Percentiles rank a stretch among this genome's conserved stretches.
These are phyloP conservation scores for Pseudonitzschia pungens DNA, from an alignment of 108 stramenopile species.

Conservation along the genomic window DNA sequence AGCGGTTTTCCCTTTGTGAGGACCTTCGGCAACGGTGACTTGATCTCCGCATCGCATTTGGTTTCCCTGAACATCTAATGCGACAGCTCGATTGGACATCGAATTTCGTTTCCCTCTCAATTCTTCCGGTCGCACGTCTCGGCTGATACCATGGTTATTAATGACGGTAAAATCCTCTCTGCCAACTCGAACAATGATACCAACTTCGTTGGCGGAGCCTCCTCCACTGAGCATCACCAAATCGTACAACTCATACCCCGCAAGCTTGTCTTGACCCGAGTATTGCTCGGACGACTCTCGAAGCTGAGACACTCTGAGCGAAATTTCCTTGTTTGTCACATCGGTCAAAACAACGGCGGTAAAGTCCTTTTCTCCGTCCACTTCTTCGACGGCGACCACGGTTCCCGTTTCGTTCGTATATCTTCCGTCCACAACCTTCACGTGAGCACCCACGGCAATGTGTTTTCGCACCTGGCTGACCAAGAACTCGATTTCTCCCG, in stretches of 20 bases:
- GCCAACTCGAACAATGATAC: conserved; percentile 90
- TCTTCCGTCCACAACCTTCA: conserved; percentile 94
- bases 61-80: conserved; percentile 86
- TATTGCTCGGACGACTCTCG: conserved; percentile 87
- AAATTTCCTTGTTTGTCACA: conserved; percentile 90
- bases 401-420: conserved; percentile 95
- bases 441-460: conserved; percentile 93
- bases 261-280: conserved; percentile 84
- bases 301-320: conserved; percentile 83
- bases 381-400: conserved; percentile 82
- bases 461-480: conserved; percentile 89
- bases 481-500: conserved; percentile 88
- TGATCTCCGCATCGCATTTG: conserved; percentile 84
- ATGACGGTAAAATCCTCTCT: conserved; percentile 91
- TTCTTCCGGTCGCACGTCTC: conserved; percentile 88
- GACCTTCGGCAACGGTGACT: conserved; percentile 86
- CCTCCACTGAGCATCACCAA: conserved; percentile 89
- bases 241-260: conserved; percentile 88
- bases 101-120: conserved; percentile 86
- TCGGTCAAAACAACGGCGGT: conserved; percentile 92
- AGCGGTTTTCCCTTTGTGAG: conserved; percentile 86
- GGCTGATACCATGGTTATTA: conserved; percentile 85
- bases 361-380: conserved; percentile 79
- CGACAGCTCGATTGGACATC: conserved; percentile 78
- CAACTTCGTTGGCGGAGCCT: conserved; percentile 88